Evolutionary conservation across 495 filamentous ascomycete species (phyloP).

Genomic region (Oleoguttula mirabilis): DNA sequence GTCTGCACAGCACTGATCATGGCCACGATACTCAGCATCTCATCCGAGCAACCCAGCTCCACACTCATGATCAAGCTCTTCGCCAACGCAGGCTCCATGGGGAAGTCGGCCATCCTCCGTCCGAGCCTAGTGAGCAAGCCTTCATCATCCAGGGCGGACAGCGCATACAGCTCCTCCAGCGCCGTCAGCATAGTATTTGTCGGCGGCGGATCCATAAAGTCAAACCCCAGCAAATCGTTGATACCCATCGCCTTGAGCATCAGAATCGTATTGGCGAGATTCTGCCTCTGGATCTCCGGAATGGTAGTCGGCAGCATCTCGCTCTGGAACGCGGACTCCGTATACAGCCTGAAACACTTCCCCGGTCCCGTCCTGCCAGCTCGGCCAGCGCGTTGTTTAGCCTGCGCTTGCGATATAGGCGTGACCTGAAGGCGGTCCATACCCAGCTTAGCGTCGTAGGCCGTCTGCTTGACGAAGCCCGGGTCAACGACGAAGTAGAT

Average conservation of each 20-base stretch:
- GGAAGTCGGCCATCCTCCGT: constrained; percentile 96
- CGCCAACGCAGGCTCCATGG: constrained; percentile 78
- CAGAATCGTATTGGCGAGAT: constrained; percentile 85
- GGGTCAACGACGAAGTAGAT: constrained; percentile 98
- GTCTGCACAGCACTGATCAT: constrained; percentile 71
- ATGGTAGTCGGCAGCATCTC: constrained; percentile 96
- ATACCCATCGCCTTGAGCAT: constrained; percentile 99
- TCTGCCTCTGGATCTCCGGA: constrained; percentile 93
- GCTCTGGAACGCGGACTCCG: constrained; percentile 85
- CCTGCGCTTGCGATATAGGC: constrained; percentile 92
- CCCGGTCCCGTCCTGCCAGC: constrained; percentile 33
- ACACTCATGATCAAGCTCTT: constrained; percentile 84
- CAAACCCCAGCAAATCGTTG: constrained; percentile 92
- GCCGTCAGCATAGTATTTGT: constrained; percentile 97
- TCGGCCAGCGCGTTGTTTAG: constrained; percentile 85
- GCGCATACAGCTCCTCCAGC: constrained; percentile 84
- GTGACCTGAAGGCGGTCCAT: constrained; percentile 96
- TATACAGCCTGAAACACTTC: constrained; percentile 38
- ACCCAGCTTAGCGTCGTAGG: constrained; percentile 90
- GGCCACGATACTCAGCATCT: constrained; percentile 86
- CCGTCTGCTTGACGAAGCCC: constrained; percentile 95
- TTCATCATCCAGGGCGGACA: constrained; percentile 91
- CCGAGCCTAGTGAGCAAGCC: constrained; percentile 85
- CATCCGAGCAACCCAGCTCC: constrained; percentile 79
- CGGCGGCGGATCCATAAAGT: constrained; percentile 97